phyloP scores from a whole-genome alignment of 2,329 filamentous ascomycete genomes.

The Phoma sp. region DNA sequence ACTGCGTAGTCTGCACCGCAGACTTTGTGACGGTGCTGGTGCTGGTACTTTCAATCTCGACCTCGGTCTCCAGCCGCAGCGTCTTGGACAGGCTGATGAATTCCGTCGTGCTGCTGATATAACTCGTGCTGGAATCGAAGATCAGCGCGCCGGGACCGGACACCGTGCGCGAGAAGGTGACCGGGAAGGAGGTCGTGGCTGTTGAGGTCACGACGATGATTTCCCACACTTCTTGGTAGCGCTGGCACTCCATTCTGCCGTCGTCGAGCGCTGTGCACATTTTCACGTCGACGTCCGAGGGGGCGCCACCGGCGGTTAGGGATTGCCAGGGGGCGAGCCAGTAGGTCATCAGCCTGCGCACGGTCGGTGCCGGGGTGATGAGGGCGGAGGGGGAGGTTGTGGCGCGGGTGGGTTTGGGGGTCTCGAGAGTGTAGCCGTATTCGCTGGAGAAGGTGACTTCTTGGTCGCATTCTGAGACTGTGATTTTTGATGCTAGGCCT shows the following conservation, averaged over 20 bases:
- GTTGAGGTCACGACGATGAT: slow-evolving; percentile 49
- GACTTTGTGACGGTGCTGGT: slow-evolving; percentile 27
- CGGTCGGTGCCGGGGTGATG: slow-evolving; percentile 48
- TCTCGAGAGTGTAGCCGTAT: slow-evolving; percentile 51
- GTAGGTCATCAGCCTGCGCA: slow-evolving; percentile 52
- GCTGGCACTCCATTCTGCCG: slow-evolving; percentile 48
- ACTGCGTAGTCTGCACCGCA: background rate
- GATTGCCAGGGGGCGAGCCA: slow-evolving; percentile 54
- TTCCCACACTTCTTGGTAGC: slow-evolving; percentile 52
- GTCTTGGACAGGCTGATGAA: slow-evolving; percentile 50
- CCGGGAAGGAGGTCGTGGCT: slow-evolving; percentile 40
- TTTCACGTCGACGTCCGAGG: slow-evolving; percentile 51
- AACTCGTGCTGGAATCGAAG: slow-evolving; percentile 49
- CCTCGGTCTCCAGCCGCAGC: slow-evolving; percentile 46
- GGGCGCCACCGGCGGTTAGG: slow-evolving; percentile 47
- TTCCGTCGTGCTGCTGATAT: slow-evolving; percentile 48
- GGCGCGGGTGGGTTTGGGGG: slow-evolving; percentile 38
- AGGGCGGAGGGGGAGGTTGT: slow-evolving; percentile 8
- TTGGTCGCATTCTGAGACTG: slow-evolving; percentile 52
- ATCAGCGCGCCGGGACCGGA: slow-evolving; percentile 41
- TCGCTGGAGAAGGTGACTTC: slow-evolving; percentile 56
- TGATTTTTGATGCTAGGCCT: slow-evolving; percentile 50
- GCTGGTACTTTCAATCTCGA: slow-evolving; percentile 45
- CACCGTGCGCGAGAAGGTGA: slow-evolving; percentile 52
- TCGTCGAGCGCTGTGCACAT: slow-evolving; percentile 47